Evolutionary conservation across 2,329 filamentous ascomycete species (phyloP).

Genomic region (Pestalotiopsis sp.): DNA sequence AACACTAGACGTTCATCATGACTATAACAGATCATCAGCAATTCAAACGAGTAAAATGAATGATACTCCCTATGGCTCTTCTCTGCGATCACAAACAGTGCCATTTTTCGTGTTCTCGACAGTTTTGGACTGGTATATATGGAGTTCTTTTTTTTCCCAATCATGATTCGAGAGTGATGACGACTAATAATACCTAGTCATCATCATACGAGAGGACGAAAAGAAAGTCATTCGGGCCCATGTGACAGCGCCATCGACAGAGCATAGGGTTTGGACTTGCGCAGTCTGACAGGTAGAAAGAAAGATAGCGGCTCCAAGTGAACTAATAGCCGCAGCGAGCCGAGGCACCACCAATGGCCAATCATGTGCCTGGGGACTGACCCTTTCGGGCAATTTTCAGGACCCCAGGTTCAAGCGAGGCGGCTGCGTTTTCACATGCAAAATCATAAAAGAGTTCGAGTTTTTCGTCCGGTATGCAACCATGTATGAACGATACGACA

Average conservation of each 20-base stretch:
- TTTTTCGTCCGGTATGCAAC: too few species aligned
- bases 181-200: neutral
- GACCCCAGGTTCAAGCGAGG: neutral
- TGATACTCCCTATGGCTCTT: too few species aligned
- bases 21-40: neutral
- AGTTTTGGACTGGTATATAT: too few species aligned
- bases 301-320: neutral
- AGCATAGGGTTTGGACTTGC: neutral
- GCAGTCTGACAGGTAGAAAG: neutral
- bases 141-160: too few species aligned
- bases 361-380: neutral
- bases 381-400: conserved; percentile 4
- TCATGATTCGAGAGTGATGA: neutral
- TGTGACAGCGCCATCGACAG: neutral
- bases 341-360: conserved; percentile 1
- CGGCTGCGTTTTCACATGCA: conserved; percentile 6
- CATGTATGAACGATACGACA: too few species aligned
- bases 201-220: too few species aligned
- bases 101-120: too few species aligned
- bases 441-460: neutral
- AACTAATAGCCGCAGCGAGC: neutral
- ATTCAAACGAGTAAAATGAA: neutral
- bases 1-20: neutral
- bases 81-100: too few species aligned
- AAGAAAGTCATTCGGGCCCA: neutral